These are phyloP conservation scores for Aureobasidium sp. DNA, from an alignment of 2,329 filamentous ascomycete genomes.

Conservation along the genomic window DNA sequence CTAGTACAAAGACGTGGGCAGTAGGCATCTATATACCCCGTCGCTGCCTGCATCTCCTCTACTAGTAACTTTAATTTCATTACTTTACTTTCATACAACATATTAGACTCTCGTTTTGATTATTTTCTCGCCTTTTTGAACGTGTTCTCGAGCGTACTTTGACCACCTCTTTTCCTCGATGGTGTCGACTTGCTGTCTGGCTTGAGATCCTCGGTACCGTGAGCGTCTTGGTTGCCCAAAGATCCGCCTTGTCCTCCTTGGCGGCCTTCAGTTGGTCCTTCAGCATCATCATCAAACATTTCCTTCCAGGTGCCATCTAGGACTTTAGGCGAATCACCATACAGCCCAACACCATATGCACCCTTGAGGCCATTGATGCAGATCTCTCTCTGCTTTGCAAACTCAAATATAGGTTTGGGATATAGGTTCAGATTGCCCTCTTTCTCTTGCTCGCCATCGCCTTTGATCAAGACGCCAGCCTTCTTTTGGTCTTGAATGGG, in stretches of 20 bases:
- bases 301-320: constrained; percentile 53
- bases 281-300: constrained; percentile 41
- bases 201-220: background rate
- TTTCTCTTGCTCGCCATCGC: constrained; percentile 38
- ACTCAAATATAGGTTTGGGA: constrained; percentile 74
- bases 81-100: background rate
- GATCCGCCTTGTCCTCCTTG: constrained; percentile 35
- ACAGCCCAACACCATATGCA: constrained; percentile 58
- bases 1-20: background rate
- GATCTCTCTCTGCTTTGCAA: constrained; percentile 52
- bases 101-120: background rate
- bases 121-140: constrained; percentile 25
- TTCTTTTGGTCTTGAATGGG: constrained; percentile 61
- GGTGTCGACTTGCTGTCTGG: background rate
- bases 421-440: constrained; percentile 47
- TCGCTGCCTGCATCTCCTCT: background rate
- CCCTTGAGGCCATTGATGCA: constrained; percentile 65
- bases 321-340: constrained; percentile 57
- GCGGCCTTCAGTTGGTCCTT: constrained; percentile 38
- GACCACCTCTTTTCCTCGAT: constrained; percentile 22
- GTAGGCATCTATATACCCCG: constrained; percentile 8
- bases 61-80: background rate
- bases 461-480: constrained; percentile 57
- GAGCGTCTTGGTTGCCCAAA: constrained; percentile 22
- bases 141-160: constrained; percentile 27